Evolutionary conservation across 1,284 basidiomycete species (phyloP).

Genomic region (Austroboletus niveus): DNA sequence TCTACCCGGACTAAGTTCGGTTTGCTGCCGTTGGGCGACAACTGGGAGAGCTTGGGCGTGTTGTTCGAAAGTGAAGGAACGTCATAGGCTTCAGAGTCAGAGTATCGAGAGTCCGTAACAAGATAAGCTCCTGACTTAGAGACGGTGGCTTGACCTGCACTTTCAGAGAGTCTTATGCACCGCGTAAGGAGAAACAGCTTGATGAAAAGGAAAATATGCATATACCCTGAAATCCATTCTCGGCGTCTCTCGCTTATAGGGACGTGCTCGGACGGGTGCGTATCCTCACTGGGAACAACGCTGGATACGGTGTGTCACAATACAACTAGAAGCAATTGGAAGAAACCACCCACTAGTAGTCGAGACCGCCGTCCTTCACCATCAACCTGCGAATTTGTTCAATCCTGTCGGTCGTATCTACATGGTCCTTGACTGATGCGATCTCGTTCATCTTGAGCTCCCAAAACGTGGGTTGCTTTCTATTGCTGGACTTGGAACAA

Average conservation of each 20-base stretch:
- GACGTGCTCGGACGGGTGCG: slow-evolving; percentile 88
- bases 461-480: slow-evolving; percentile 15
- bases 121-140: slow-evolving; percentile 67
- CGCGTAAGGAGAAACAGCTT: slow-evolving; percentile 1
- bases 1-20: slow-evolving; percentile 48
- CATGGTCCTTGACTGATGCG: slow-evolving; percentile 49
- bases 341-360: slow-evolving; percentile 74
- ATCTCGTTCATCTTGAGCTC: slow-evolving; percentile 66
- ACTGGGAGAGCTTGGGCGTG: slow-evolving; percentile 16
- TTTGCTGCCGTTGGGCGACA: slow-evolving; percentile 36
- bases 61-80: slow-evolving; percentile 22
- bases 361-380: slow-evolving; percentile 63
- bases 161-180: slow-evolving; percentile 74
- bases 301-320: slow-evolving; percentile 34
- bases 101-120: slow-evolving; percentile 81
- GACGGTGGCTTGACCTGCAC: slow-evolving; percentile 81
- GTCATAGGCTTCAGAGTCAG: slow-evolving; percentile 59
- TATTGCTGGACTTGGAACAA: too few relatives aligned
- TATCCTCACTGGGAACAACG: slow-evolving; percentile 81
- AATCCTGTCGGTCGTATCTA: slow-evolving; percentile 63
- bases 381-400: slow-evolving; percentile 68
- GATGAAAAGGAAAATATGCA: slow-evolving; percentile 24
- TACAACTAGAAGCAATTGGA: slow-evolving; percentile 1
- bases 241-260: slow-evolving; percentile 78
- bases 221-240: slow-evolving; percentile 78